Base-by-base conservation (phyloP, 169 alveolate genomes). In the Plasmodium adleri region DNA sequence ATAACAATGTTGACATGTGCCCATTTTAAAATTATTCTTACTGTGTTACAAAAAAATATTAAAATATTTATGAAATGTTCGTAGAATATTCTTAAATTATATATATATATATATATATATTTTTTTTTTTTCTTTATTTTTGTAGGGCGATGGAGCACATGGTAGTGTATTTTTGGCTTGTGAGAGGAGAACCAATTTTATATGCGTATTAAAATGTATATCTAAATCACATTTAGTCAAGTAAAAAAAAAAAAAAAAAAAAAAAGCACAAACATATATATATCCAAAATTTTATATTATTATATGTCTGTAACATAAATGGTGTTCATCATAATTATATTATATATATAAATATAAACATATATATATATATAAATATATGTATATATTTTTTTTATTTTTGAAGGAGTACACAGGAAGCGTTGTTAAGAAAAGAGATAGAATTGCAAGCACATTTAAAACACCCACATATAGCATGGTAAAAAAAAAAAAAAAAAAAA, bases 111-210 rank as follows among this genome's bases (percentile, higher is more conserved):
- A 32, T 0, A 4, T 32, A 32, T 7, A 32, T 32, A 4, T 28
- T 28, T 28, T 28, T 26, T 26, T 26, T 32, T 32, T 32, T 32
- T 32, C 43, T 32, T 32, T 32, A 32, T 32, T 58, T 20, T 10
- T 91, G 63, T 50, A 95, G 94, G 98, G 98, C 0, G 97, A 95
- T 59, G 98, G 98, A 1, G 97, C 97, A 45, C 97, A 96, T 68
- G 98, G 98, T 1, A 91, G 93, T n/a, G 98, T 96, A 1, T 96
- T 96, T 66, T 87, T 96, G 47, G 98, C 97, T 1, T 92, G 97
- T 76, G 98, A 94, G 47, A 89, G 97, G 63, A 78, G 97, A 58
- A 94, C 97, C 5, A 96, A 96, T 39, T 96, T 95, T 91, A 96
- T 96, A 63, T 96, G 98, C 72, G 97, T 96, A 1, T 75, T 96